Percentiles rank a stretch among this genome's conserved stretches.
These are phyloP conservation scores for Leccinellum rugosiceps DNA, from an alignment of 768 basidiomycete genomes.

Conservation along the genomic window DNA sequence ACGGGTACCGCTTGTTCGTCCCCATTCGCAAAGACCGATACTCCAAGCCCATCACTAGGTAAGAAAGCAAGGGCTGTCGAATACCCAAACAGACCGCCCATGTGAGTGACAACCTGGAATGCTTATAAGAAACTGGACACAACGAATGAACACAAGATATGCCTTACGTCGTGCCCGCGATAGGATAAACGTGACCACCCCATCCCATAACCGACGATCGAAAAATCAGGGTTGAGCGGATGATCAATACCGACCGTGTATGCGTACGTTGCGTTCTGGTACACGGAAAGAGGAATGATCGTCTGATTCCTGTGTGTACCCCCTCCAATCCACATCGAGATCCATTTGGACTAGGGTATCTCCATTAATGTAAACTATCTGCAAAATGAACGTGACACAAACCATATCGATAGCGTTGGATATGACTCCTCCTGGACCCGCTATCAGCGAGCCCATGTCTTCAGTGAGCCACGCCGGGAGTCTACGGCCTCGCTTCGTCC, in stretches of 20 bases:
- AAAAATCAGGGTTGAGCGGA: constrained; percentile 12
- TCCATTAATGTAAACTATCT: constrained; percentile 19
- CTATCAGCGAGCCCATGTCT: constrained; percentile 19
- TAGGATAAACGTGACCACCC: constrained; percentile 41
- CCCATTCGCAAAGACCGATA: neutral
- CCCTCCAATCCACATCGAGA: constrained; percentile 30
- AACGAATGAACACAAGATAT: neutral
- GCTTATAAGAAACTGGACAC: neutral
- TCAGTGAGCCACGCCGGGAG: constrained; percentile 32
- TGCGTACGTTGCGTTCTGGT: constrained; percentile 31
- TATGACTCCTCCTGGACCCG: constrained; percentile 44
- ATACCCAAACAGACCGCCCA: neutral
- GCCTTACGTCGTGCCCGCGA: constrained; percentile 35
- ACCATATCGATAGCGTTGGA: constrained; percentile 44
- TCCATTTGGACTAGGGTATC: constrained; percentile 31
- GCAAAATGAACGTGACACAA: constrained; percentile 5
- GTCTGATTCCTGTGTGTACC: constrained; percentile 31
- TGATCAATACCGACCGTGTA: constrained; percentile 22
- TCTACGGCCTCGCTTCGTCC: constrained; percentile 32
- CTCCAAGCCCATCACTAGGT: neutral
- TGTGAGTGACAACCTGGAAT: neutral
- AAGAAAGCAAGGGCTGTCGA: neutral
- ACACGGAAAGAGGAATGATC: constrained; percentile 32
- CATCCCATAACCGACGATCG: constrained; percentile 38
- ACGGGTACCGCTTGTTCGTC: no score